Evolutionary conservation across 345 rosid genomes (phyloP).

Genomic region (Brassica carinata): DNA sequence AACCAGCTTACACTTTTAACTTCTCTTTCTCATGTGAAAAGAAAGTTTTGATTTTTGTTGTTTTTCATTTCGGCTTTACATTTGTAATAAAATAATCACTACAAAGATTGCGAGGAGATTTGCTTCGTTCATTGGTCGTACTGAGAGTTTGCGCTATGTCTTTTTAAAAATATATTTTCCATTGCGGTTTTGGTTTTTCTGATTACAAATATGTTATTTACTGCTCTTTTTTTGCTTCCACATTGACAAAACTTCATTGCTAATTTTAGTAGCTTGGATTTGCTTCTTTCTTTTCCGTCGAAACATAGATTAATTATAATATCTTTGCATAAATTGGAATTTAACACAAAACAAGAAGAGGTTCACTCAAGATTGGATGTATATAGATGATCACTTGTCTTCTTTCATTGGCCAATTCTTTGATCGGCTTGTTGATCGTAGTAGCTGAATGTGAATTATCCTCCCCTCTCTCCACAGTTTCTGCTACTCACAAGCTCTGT

Average conservation of each 20-base stretch:
- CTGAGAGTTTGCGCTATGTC: not conserved
- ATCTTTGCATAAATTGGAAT: no score
- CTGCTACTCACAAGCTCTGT: no score
- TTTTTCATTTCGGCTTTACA: not conserved
- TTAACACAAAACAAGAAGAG: no score
- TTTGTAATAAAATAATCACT: not conserved
- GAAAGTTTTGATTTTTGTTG: not conserved
- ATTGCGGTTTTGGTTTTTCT: not conserved
- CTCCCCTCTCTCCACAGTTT: no score
- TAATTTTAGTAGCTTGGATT: not conserved
- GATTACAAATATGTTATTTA: not conserved
- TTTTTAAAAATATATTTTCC: not conserved
- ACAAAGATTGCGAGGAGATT: not conserved
- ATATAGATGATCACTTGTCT: not conserved
- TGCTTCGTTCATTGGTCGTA: not conserved
- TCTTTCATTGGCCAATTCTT: conserved; percentile 6
- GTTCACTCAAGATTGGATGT: no score
- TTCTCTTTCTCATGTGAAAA: not conserved
- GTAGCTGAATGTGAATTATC: not conserved
- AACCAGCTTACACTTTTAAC: conserved; percentile 4
- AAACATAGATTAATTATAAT: no score
- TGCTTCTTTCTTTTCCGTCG: no score
- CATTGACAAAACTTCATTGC: not conserved
- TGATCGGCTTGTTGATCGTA: not conserved
- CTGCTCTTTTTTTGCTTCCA: not conserved